A percentile compares a stretch with the other conserved stretches of the same genome.
Conservation (phyloP, 345 rosid species). For the Eutrema heterophyllum region DNA sequence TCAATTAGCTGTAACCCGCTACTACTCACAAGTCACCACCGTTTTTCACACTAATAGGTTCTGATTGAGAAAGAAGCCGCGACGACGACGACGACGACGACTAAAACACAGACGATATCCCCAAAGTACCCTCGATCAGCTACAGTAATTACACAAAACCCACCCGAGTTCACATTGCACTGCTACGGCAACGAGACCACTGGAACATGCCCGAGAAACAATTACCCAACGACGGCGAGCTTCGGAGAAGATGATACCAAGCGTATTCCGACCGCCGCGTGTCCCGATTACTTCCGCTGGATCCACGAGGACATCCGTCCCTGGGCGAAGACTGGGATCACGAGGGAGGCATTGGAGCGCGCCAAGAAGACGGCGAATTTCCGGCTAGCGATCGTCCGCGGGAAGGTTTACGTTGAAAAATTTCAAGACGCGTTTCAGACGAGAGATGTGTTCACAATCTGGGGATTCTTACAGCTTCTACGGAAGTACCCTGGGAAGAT, state of each 20-base stretch:
- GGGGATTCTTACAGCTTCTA: conserved; percentile 85
- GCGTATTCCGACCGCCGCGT: conserved; percentile 24
- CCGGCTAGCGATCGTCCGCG: conserved; percentile 49
- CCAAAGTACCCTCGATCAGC: conserved; percentile 21
- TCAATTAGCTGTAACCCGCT: conserved; percentile 15
- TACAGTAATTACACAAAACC: conserved; percentile 11
- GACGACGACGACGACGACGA: neutral
- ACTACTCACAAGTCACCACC: neutral
- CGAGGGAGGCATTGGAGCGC: conserved; percentile 53
- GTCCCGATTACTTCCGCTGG: conserved; percentile 65
- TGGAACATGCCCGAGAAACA: conserved; percentile 32
- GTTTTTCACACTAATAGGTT: conserved; percentile 1
- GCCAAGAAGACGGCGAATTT: conserved; percentile 57
- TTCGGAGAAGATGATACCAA: conserved; percentile 16
- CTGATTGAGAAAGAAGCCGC: conserved; percentile 7
- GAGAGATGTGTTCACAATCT: conserved; percentile 69
- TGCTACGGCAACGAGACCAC: conserved; percentile 18
- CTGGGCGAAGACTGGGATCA: conserved; percentile 52
- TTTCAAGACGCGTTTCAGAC: conserved; percentile 51
- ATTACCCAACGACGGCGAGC: conserved; percentile 33
- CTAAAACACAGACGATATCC: neutral
- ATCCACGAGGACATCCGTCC: conserved; percentile 72
- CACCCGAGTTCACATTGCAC: conserved; percentile 21
- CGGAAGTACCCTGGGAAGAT: conserved; percentile 69
- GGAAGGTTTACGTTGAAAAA: conserved; percentile 54